These are phyloP conservation scores for Claviceps cyperi DNA, from an alignment of 2,329 filamentous ascomycete genomes.

Conservation along the genomic window DNA sequence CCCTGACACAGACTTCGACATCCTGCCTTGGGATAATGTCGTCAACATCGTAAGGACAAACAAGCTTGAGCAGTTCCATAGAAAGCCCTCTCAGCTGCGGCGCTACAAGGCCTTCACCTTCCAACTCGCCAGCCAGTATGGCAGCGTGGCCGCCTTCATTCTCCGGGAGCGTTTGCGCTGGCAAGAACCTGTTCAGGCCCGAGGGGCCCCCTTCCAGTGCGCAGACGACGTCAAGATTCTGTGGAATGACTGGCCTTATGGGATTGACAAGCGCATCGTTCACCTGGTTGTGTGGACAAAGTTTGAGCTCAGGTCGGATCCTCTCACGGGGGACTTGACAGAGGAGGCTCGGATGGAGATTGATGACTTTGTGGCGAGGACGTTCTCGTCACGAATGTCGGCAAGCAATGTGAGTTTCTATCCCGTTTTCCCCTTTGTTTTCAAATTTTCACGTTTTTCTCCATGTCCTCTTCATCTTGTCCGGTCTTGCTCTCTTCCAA, in stretches of 20 bases:
- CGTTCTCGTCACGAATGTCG: conserved; percentile 43
- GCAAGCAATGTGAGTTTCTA: conserved; percentile 36
- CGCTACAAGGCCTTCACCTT: conserved; percentile 60
- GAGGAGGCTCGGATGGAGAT: conserved; percentile 48
- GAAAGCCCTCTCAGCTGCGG: conserved; percentile 63
- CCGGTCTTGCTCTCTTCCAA: background rate
- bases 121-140: conserved; percentile 49
- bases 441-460: background rate
- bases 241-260: conserved; percentile 91
- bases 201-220: conserved; percentile 26
- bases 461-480: background rate
- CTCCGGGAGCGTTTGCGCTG: conserved; percentile 56
- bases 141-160: conserved; percentile 67
- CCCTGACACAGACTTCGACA: conserved; percentile 49
- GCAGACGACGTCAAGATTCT: conserved; percentile 56
- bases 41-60: conserved; percentile 47
- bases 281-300: conserved; percentile 92
- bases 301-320: conserved; percentile 61
- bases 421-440: background rate
- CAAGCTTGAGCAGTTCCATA: conserved; percentile 60
- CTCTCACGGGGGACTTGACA: conserved; percentile 50
- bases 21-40: conserved; percentile 57
- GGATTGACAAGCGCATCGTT: conserved; percentile 59
- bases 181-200: conserved; percentile 29
- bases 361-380: conserved; percentile 52